Conservation (phyloP, 2,329 filamentous ascomycete species). For the Dryadomyces quercus-mongolicae region DNA sequence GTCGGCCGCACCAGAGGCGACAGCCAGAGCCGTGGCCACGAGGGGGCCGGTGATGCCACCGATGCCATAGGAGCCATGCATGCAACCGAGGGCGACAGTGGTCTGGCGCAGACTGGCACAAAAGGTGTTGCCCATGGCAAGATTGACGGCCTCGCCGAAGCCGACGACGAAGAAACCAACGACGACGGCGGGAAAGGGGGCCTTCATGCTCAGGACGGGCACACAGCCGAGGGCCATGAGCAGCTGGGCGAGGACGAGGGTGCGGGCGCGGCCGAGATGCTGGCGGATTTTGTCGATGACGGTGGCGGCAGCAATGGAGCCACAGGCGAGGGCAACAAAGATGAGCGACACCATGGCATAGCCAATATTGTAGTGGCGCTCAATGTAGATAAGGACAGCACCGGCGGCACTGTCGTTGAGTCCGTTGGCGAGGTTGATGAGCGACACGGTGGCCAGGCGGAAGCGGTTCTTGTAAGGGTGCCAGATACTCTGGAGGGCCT, state of each 20-base stretch:
- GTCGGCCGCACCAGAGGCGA: constrained; percentile 30
- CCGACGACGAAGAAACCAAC: constrained; percentile 58
- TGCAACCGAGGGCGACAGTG: constrained; percentile 44
- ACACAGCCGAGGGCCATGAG: constrained; percentile 50
- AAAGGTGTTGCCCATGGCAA: constrained; percentile 46
- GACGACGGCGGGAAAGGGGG: constrained; percentile 58
- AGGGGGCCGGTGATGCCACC: constrained; percentile 58
- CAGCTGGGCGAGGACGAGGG: constrained; percentile 45
- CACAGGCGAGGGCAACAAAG: constrained; percentile 65
- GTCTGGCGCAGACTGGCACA: constrained; percentile 25
- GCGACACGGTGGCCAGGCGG: constrained; percentile 50
- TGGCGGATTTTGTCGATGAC: constrained; percentile 52
- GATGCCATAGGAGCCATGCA: constrained; percentile 57
- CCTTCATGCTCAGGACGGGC: constrained; percentile 50
- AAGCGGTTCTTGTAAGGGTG: constrained; percentile 58
- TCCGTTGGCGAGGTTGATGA: constrained; percentile 57
- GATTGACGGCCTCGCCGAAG: constrained; percentile 41
- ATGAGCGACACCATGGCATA: constrained; percentile 63
- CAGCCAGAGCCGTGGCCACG: constrained; percentile 61
- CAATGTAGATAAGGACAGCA: constrained; percentile 71
- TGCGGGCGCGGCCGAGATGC: constrained; percentile 52
- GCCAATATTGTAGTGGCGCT: constrained; percentile 22
- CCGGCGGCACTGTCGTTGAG: constrained; percentile 66
- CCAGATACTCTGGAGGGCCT: constrained; percentile 43
- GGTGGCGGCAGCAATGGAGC: constrained; percentile 63